phyloP scores from a whole-genome alignment of 169 alveolate genomes.

The Cryptosporidium muris region DNA sequence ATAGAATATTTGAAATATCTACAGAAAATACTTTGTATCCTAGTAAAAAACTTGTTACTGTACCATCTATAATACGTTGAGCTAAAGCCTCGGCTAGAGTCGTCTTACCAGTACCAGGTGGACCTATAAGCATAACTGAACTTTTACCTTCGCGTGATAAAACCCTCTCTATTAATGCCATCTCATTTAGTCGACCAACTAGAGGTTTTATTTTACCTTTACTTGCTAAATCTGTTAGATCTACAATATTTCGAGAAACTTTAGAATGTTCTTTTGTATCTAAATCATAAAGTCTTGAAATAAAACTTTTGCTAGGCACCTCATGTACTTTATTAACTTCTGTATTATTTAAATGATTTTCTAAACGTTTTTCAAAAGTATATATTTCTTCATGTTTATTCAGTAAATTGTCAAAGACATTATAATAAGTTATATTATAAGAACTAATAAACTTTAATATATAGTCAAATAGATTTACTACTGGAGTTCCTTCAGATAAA shows the following conservation, averaged over 20 bases:
- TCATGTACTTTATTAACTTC: too few species aligned
- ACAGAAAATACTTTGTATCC: slow-evolving; percentile 21
- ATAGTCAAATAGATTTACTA: too few species aligned
- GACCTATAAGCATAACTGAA: slow-evolving; percentile 32
- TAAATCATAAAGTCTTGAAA: too few species aligned
- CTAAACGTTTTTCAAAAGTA: too few species aligned
- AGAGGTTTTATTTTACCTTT: background rate
- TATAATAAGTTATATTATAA: too few species aligned
- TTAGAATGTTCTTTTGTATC: too few species aligned
- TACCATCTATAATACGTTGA: slow-evolving; percentile 6
- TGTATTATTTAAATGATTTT: too few species aligned
- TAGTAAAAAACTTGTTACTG: background rate
- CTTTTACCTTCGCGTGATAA: slow-evolving; percentile 12
- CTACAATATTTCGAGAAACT: background rate
- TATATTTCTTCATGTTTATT: too few species aligned
- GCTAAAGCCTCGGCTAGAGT: slow-evolving; percentile 11
- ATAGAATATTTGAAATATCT: background rate
- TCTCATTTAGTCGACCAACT: slow-evolving; percentile 12
- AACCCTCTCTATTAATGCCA: slow-evolving; percentile 6
- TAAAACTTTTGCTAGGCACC: too few species aligned
- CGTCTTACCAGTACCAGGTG: background rate
- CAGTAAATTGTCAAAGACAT: too few species aligned
- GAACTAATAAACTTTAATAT: too few species aligned
- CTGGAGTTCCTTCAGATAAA: too few species aligned
- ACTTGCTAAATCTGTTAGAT: slow-evolving; percentile 2